Base-by-base conservation (phyloP, 2,329 filamentous ascomycete species). In the Exophiala spinifera region DNA sequence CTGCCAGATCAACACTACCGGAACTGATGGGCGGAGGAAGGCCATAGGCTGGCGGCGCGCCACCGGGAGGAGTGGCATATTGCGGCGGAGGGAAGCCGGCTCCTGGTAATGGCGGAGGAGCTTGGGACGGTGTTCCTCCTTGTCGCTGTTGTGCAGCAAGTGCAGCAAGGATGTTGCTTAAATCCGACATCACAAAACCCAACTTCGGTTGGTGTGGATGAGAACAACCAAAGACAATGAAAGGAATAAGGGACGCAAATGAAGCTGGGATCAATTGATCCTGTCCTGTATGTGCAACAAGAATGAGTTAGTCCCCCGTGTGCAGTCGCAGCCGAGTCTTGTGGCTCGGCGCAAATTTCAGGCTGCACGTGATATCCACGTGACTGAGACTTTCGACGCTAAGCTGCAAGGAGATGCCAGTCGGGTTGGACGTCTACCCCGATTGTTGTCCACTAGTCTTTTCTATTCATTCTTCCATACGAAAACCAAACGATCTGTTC, bases 1-100 rank as follows among this genome's bases (percentile, higher is more conserved):
- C 80, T 72, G 86, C 91, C 49, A 95, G 73, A 67, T 95, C 89
- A 59, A 95, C 77, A 63, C 83, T 91, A 47, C 89, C 89, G 55
- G 87, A 88, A 52, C 57, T 66, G 52, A 65, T 67, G 40, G 69
- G 68, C 33, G 72, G 73, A 39, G 74, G 74, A 36, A 76, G 62
- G 7, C 67, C 61, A 54, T 73, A 76, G 43, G 72, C 68, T 65
- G 72, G 67, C 56, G 28, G 28, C 28, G 74, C 65, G 56, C 66
- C 68, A 36, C 67, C 71, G 59, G 70, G 69, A 50, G 69, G 67
- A 31, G 64, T 69, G 39, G 74, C 75, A 57, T 75, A 79, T 49
- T 72, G 70, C 47, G 70, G 69, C 42, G 74, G 71, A 54, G 74
- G 74, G 53, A 72, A 53, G 60, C 66, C 47, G 62, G 70, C 19